Evolutionary conservation across 2,329 filamentous ascomycete genomes (phyloP).

Genomic region (Albophoma yamanashiensis): DNA sequence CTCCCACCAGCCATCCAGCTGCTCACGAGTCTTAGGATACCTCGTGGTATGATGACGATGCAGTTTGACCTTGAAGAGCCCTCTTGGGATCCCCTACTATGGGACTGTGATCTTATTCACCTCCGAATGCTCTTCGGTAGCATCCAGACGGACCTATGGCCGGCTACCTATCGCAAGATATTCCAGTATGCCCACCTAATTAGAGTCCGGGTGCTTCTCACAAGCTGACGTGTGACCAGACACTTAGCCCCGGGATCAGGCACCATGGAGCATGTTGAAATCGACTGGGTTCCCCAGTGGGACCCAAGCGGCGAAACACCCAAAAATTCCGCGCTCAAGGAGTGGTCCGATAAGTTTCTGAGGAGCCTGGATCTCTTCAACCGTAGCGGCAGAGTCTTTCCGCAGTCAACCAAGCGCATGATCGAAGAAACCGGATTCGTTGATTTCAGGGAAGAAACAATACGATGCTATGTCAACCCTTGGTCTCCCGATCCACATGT

Average conservation of each 20-base stretch:
- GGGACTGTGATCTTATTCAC: slow-evolving; percentile 71
- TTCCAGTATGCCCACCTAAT: slow-evolving; percentile 21
- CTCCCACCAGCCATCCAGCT: no score
- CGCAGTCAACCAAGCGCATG: slow-evolving; percentile 38
- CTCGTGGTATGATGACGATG: slow-evolving; percentile 41
- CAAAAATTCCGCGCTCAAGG: slow-evolving; percentile 42
- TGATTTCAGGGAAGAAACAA: slow-evolving; percentile 61
- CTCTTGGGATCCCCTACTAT: slow-evolving; percentile 40
- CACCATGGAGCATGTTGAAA: slow-evolving; percentile 77
- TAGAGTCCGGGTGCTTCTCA: neutral
- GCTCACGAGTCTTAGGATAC: slow-evolving; percentile 45
- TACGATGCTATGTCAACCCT: slow-evolving; percentile 62
- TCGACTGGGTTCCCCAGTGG: slow-evolving; percentile 69
- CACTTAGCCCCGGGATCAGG: slow-evolving; percentile 69
- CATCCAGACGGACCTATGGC: slow-evolving; percentile 58
- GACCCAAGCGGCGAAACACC: slow-evolving; percentile 58
- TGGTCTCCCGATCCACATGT: slow-evolving; percentile 57
- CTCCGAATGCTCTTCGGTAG: slow-evolving; percentile 70
- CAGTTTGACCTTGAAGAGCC: slow-evolving; percentile 69
- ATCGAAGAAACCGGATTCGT: slow-evolving; percentile 67
- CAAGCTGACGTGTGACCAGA: slow-evolving; percentile 25
- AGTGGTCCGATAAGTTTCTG: slow-evolving; percentile 61
- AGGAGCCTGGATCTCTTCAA: slow-evolving; percentile 56
- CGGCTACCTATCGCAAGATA: slow-evolving; percentile 59
- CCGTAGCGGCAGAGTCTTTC: slow-evolving; percentile 52